phyloP scores from a whole-genome alignment of 2,329 filamentous ascomycete species.

The Lachnum nothofagi region DNA sequence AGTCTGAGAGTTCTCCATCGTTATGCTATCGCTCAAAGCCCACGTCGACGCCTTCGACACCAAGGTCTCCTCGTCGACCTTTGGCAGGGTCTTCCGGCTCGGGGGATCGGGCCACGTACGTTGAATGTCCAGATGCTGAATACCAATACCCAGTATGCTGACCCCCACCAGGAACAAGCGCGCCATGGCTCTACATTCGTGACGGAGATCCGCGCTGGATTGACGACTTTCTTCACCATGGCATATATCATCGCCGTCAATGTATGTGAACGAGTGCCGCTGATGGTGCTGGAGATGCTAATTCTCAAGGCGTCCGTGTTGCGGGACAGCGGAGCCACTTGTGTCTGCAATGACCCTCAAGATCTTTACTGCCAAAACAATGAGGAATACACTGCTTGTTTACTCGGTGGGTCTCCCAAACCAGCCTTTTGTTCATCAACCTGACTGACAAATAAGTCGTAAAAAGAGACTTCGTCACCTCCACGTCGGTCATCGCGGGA shows the following conservation, averaged over 20 bases:
- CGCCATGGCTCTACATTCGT: constrained; percentile 67
- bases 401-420: constrained; percentile 30
- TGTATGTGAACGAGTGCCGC: constrained; percentile 36
- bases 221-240: constrained; percentile 79
- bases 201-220: constrained; percentile 70
- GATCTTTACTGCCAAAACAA: constrained; percentile 29
- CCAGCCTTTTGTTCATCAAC: too few relatives aligned
- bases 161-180: constrained; percentile 51
- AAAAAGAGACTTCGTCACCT: constrained; percentile 73
- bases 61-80: constrained; percentile 38
- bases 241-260: constrained; percentile 78
- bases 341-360: constrained; percentile 47
- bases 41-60: constrained; percentile 32
- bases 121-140: background rate
- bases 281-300: constrained; percentile 1
- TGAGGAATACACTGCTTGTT: constrained; percentile 40
- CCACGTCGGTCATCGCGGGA: constrained; percentile 74
- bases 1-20: constrained; percentile 2
- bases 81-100: constrained; percentile 61
- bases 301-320: constrained; percentile 62
- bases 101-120: constrained; percentile 64
- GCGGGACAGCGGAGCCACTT: constrained; percentile 71
- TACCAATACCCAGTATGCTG: background rate
- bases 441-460: constrained; percentile 42
- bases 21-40: constrained; percentile 10